Evolutionary conservation across 768 basidiomycete species (phyloP).

Genomic region (Tulasnella sp.): DNA sequence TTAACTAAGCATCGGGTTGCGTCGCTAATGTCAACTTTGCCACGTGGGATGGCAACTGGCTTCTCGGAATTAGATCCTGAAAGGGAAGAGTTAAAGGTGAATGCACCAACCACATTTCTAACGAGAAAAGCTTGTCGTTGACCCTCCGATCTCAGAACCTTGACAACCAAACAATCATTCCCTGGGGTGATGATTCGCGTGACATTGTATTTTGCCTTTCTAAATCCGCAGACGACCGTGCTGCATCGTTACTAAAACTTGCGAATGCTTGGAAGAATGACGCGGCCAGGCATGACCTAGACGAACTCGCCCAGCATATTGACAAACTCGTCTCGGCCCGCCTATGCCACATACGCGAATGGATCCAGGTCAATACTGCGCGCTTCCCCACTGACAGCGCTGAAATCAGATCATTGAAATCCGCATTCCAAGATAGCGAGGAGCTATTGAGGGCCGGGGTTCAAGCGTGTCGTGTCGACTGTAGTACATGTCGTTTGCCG

Average conservation of each 20-base stretch:
- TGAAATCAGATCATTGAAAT: constrained; percentile 33
- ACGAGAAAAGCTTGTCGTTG: not conserved
- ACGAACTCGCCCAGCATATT: constrained; percentile 30
- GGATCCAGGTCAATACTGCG: constrained; percentile 38
- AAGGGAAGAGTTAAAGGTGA: constrained; percentile 39
- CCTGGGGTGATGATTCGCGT: constrained; percentile 29
- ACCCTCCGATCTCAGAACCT: constrained; percentile 34
- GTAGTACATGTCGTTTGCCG: constrained; percentile 35
- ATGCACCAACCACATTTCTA: too few relatives aligned
- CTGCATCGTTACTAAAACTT: not conserved
- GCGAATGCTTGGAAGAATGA: constrained; percentile 15
- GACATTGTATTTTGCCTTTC: constrained; percentile 26
- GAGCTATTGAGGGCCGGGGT: constrained; percentile 37
- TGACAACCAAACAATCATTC: constrained; percentile 37
- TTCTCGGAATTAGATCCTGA: constrained; percentile 35
- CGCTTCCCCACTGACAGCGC: constrained; percentile 36
- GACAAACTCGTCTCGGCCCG: constrained; percentile 31
- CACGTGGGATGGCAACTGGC: constrained; percentile 38
- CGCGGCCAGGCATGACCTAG: constrained; percentile 34
- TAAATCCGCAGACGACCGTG: constrained; percentile 13
- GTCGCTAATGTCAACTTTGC: constrained; percentile 25
- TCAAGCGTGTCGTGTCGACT: constrained; percentile 39
- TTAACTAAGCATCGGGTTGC: constrained; percentile 26
- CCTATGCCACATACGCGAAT: constrained; percentile 35
- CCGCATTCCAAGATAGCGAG: constrained; percentile 31